Conservation (phyloP, 257 asterid species). For the Solanum gandarillasii region DNA sequence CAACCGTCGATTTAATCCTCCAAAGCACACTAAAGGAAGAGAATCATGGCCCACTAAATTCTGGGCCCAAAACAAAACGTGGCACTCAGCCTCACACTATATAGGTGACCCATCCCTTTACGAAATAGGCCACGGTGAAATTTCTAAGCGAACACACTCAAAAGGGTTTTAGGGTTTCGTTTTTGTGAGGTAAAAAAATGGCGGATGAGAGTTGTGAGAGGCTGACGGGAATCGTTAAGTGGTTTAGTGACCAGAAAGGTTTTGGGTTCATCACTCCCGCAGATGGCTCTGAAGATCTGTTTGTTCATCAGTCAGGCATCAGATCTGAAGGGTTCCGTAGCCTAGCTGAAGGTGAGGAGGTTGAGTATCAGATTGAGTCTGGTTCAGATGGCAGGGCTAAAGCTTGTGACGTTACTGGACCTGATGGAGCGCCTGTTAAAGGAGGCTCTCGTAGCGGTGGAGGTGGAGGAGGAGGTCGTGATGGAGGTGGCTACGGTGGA, state of each 20-base stretch:
- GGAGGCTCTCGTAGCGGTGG: conserved; percentile 15
- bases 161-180: background rate
- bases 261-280: conserved; percentile 84
- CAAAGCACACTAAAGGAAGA: background rate
- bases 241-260: conserved; percentile 80
- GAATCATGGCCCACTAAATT: background rate
- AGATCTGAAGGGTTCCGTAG: conserved; percentile 60
- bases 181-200: background rate
- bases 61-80: background rate
- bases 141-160: background rate
- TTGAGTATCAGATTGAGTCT: conserved; percentile 43
- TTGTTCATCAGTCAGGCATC: conserved; percentile 75
- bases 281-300: conserved; percentile 72
- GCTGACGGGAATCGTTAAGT: conserved; percentile 58
- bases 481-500: conserved; percentile 1
- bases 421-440: conserved; percentile 22
- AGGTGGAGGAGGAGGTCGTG: conserved; percentile 9
- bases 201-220: conserved; percentile 20
- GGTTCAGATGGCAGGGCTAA: conserved; percentile 29
- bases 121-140: background rate
- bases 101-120: background rate
- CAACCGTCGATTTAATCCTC: background rate
- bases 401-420: conserved; percentile 29
- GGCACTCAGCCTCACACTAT: background rate
- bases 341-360: conserved; percentile 64